These are phyloP conservation scores for Ophiobolus disseminans DNA, from an alignment of 2,329 filamentous ascomycete species.

Conservation along the genomic window DNA sequence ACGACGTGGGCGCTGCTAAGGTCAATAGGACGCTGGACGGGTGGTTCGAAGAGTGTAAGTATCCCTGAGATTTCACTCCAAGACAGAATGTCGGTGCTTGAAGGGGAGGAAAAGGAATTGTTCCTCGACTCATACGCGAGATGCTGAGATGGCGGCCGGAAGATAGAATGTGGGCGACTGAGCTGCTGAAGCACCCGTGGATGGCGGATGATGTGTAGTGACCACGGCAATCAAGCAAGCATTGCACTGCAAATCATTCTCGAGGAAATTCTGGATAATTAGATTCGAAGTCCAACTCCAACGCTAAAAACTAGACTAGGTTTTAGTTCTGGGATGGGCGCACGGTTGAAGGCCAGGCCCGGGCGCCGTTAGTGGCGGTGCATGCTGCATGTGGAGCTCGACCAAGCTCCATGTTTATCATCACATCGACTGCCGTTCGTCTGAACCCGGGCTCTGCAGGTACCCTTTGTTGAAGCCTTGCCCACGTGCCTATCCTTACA, in stretches of 20 bases:
- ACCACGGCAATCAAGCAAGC: constrained; percentile 26
- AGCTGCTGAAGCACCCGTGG: constrained; percentile 33
- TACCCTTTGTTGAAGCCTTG: constrained; percentile 14
- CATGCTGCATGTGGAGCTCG: too few relatives aligned
- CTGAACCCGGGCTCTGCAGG: constrained; percentile 20
- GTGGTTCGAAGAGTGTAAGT: constrained; percentile 15
- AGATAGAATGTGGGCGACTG: constrained; percentile 33
- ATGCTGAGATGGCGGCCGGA: constrained; percentile 49
- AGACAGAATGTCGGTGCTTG: constrained; percentile 22
- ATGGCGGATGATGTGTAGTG: constrained; percentile 22
- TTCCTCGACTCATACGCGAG: constrained; percentile 45
- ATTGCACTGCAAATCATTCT: constrained; percentile 25
- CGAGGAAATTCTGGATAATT: constrained; percentile 14
- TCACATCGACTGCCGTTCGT: constrained; percentile 29
- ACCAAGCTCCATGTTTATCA: constrained; percentile 37
- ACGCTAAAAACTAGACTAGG: too few relatives aligned
- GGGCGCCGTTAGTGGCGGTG: too few relatives aligned
- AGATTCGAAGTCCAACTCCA: too few relatives aligned
- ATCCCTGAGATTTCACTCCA: constrained; percentile 26
- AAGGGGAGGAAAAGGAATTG: constrained; percentile 34
- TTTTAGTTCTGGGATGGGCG: too few relatives aligned
- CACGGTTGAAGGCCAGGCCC: too few relatives aligned
- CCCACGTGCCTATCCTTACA: constrained; percentile 1
- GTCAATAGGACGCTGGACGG: constrained; percentile 23
- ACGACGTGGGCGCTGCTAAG: not conserved